Conservation (phyloP, 2,329 filamentous ascomycete species). For the Trichoderma sp. region DNA sequence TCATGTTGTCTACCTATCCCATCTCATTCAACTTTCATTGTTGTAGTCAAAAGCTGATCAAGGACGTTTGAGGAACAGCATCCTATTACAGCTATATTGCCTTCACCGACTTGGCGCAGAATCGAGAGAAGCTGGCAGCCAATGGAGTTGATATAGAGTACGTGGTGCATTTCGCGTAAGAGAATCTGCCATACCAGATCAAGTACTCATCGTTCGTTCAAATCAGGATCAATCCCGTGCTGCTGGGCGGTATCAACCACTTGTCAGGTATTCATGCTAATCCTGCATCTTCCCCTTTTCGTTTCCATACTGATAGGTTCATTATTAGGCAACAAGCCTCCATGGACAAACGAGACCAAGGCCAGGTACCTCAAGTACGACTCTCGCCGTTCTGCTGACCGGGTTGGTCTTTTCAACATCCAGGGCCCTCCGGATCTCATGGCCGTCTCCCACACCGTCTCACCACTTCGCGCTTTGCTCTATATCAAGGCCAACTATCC, state of each 20-base stretch:
- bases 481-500: conserved; percentile 64
- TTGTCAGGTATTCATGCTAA: conserved; percentile 49
- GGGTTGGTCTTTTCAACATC: conserved; percentile 42
- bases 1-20: not conserved
- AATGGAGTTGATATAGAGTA: conserved; percentile 68
- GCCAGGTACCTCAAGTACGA: conserved; percentile 55
- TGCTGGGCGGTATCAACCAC: conserved; percentile 68
- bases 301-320: not conserved
- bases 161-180: conserved; percentile 32
- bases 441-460: conserved; percentile 44
- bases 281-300: not conserved
- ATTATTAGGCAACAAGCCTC: conserved; percentile 67
- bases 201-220: not conserved
- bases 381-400: conserved; percentile 41
- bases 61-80: conserved; percentile 46
- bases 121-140: conserved; percentile 54
- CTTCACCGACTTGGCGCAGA: conserved; percentile 59
- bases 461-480: conserved; percentile 66
- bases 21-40: not conserved
- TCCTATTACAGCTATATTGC: conserved; percentile 63
- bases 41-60: not conserved
- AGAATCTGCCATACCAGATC: not conserved
- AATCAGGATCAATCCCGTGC: conserved; percentile 67
- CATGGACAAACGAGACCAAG: conserved; percentile 71
- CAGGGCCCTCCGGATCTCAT: conserved; percentile 48